These are phyloP conservation scores for Colletotrichum limetticola DNA, from an alignment of 2,329 filamentous ascomycete genomes.

Conservation along the genomic window DNA sequence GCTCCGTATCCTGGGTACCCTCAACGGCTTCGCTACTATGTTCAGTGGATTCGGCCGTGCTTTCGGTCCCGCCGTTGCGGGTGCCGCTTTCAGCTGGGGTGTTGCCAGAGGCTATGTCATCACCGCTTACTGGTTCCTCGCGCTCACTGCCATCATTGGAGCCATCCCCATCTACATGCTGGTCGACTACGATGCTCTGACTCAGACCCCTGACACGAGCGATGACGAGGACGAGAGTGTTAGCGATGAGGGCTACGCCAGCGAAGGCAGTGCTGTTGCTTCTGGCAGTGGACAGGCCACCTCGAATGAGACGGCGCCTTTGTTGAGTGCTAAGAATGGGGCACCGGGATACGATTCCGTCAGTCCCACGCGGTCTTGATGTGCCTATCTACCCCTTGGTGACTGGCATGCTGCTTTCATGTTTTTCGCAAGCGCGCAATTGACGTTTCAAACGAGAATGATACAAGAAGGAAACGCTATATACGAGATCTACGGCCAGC, in stretches of 20 bases:
- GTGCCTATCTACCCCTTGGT: neutral
- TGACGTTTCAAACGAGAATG: neutral
- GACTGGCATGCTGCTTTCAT: neutral
- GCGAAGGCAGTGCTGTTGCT: constrained; percentile 3
- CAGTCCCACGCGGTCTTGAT: constrained; percentile 14
- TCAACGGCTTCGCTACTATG: constrained; percentile 91
- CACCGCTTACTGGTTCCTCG: constrained; percentile 84
- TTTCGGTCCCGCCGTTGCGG: constrained; percentile 78
- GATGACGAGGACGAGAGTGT: constrained; percentile 45
- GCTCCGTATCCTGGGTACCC: constrained; percentile 84
- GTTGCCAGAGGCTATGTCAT: constrained; percentile 81
- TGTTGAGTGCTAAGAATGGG: constrained; percentile 14
- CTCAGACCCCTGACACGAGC: constrained; percentile 42
- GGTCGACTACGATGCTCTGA: constrained; percentile 77
- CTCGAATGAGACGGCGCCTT: constrained; percentile 9
- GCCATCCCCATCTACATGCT: constrained; percentile 80
- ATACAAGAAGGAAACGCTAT: neutral
- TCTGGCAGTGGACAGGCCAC: constrained; percentile 2
- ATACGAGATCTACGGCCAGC: constrained; percentile 2
- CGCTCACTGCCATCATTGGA: constrained; percentile 70
- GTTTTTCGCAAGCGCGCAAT: neutral
- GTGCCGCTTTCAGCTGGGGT: constrained; percentile 79
- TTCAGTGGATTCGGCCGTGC: constrained; percentile 85
- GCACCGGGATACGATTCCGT: constrained; percentile 21
- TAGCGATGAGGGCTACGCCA: constrained; percentile 39